Conservation (phyloP, 73 alveolate species). For the Tetrahymena borealis region DNA sequence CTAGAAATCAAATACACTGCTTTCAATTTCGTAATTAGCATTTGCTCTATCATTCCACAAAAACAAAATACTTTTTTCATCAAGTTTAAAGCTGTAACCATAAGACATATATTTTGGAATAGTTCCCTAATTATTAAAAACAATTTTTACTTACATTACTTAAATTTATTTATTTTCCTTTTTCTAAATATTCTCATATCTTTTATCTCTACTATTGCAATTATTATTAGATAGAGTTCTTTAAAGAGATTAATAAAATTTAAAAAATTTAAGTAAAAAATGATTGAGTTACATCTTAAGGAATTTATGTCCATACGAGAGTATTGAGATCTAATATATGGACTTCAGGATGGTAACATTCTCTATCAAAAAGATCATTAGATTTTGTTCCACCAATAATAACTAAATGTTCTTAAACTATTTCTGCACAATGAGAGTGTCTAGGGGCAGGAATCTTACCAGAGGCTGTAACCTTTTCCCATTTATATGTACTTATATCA, state of each 20-base stretch:
- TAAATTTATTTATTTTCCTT: not conserved
- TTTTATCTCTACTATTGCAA: not conserved
- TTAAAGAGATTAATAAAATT: too few species aligned
- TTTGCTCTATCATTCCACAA: not conserved
- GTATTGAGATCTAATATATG: not conserved
- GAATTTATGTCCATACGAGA: not conserved
- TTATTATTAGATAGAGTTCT: not conserved
- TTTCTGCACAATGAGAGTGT: not conserved
- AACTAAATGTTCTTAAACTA: not conserved
- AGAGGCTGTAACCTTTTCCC: not conserved
- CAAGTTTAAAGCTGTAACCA: not conserved
- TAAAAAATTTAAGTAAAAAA: too few species aligned
- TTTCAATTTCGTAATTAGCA: not conserved
- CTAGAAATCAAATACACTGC: not conserved
- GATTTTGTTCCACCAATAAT: not conserved
- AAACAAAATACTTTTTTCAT: not conserved
- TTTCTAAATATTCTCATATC: not conserved
- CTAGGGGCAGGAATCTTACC: not conserved
- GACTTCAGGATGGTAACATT: not conserved
- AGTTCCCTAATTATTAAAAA: not conserved
- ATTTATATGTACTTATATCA: not conserved
- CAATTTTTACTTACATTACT: not conserved
- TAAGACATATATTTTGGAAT: not conserved
- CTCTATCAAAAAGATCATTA: not conserved
- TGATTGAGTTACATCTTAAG: not conserved